Evolutionary conservation across 768 basidiomycete species (phyloP).

Genomic region (Tulasnella calospora): DNA sequence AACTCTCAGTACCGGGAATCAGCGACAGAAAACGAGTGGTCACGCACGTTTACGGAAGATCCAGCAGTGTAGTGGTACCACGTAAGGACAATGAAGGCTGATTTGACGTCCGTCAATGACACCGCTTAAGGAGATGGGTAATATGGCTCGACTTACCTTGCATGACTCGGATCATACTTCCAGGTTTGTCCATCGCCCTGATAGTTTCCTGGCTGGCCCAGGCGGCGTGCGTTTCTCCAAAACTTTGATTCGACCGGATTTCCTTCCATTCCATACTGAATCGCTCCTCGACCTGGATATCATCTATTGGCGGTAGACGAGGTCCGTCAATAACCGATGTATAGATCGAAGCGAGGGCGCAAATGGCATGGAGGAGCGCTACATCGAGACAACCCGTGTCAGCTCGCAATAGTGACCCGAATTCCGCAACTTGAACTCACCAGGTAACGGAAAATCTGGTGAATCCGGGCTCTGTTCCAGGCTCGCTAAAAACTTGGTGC

Average conservation of each 20-base stretch:
- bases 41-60: conserved; percentile 4
- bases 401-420: neutral
- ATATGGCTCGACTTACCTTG: conserved; percentile 48
- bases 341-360: conserved; percentile 71
- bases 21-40: neutral
- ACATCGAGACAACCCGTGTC: neutral
- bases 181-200: conserved; percentile 46
- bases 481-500: conserved; percentile 56
- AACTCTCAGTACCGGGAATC: neutral
- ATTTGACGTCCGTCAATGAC: neutral
- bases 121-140: conserved; percentile 46
- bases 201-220: conserved; percentile 51
- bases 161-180: conserved; percentile 53
- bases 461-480: conserved; percentile 62
- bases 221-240: conserved; percentile 61
- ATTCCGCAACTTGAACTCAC: neutral
- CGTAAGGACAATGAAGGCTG: neutral
- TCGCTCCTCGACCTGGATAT: conserved; percentile 32
- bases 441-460: conserved; percentile 56
- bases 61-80: conserved; percentile 23
- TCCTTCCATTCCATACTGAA: neutral
- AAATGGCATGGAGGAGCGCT: conserved; percentile 78
- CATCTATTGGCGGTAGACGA: conserved; percentile 48
- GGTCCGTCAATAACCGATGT: conserved; percentile 61
- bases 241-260: conserved; percentile 35